Evolutionary conservation across 2,329 filamentous ascomycete genomes (phyloP), one percentile per base, ranked within the genome.

Genomic region (Penicillium sclerotigenum): DNA sequence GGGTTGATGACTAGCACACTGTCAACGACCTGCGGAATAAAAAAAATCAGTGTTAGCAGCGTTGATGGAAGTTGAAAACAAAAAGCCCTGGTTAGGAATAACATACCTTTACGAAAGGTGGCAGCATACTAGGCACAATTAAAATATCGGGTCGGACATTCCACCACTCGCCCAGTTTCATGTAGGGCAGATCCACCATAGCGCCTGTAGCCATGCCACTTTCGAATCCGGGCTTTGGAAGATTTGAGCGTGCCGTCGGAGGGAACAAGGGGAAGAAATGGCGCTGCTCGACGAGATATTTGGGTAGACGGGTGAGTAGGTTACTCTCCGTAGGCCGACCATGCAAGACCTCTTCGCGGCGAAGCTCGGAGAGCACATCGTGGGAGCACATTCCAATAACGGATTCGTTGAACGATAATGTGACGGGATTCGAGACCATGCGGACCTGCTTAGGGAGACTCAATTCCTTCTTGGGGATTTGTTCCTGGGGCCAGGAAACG

Each of bases 211-310:
- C 85, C 36, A 83, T 66, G 0, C 82, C 83, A 56, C 82, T 80
- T 18, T 77, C 79, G 1, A 82, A 83, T 0, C 85, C 86, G 1
- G 85, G 84, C 70, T 83, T 87, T 29, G 87, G 85, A 53, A 90
- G 76, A 62, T 78, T 84, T 55, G 84, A 80, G 47, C 91, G 81
- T 48, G 88, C 85, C 13, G 86, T 82, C 0, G 93, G 87, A 6
- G 94, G 94, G 68, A 92, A 97, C 0, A 97, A 76, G 0, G 94
- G 94, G 67, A 91, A 91, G 73, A 92, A 97, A 69, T 94, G 91
- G 7, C 92, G 81, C 75, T 97, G 94, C 74, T 96, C 89, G 55
- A 99, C 84, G 18, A 99, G 73, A 63, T 94, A 87, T 20, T 86
- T 82, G 6, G 88, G 85, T 45, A 92, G 75, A n/a, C 93, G 79